Percentiles rank a stretch among this genome's conserved stretches.
These are phyloP conservation scores for Begonia peltatifolia DNA, from an alignment of 306 rosid species.

Conservation along the genomic window DNA sequence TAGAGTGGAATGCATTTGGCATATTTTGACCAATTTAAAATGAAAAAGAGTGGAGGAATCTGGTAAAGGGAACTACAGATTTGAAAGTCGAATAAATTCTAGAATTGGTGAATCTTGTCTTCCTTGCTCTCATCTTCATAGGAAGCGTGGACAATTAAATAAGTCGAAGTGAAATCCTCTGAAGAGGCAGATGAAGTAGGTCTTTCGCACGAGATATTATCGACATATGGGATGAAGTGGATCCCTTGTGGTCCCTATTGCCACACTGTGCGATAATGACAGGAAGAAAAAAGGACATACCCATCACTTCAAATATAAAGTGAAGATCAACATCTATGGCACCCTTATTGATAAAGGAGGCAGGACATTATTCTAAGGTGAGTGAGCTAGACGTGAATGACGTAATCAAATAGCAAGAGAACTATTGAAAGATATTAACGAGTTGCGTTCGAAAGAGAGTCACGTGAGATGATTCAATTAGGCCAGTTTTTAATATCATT, in stretches of 20 bases:
- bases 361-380: background rate
- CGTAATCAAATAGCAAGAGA: background rate
- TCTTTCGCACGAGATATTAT: background rate
- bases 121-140: constrained; percentile 1
- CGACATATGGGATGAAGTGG: background rate
- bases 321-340: background rate
- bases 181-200: constrained; percentile 1
- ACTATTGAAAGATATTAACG: background rate
- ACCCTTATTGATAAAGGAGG: background rate
- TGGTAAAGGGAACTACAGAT: background rate
- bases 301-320: background rate
- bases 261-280: background rate
- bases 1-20: background rate
- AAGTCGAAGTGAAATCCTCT: background rate
- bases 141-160: background rate
- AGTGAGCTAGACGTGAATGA: background rate
- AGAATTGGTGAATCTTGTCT: background rate
- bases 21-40: background rate
- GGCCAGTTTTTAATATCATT: no score
- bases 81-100: background rate
- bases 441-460: constrained; percentile 1
- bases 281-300: background rate
- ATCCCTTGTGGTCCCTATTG: background rate
- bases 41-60: background rate
- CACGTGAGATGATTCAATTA: no score